Evolutionary conservation across 2,329 filamentous ascomycete species (phyloP), one percentile per base, ranked within the genome.

Genomic region (Aureobasidium musti): DNA sequence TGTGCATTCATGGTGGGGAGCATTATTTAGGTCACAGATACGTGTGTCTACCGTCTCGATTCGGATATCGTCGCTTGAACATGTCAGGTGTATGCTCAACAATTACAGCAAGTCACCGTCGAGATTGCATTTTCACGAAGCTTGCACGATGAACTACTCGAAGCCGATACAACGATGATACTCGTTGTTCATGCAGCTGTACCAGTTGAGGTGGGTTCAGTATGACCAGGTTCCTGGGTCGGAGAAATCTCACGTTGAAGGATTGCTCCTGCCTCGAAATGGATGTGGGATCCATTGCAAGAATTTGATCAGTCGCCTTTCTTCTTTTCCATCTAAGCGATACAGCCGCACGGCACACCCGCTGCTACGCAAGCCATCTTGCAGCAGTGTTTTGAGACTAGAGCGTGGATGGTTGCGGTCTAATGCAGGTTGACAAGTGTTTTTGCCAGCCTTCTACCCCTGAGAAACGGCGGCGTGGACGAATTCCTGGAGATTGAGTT

Each of bases 401-500:
- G 50, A 33, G n/a, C 50, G 37, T 33, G 28, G 23, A 41, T 23
- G 17, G 39, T 33, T 19, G 35, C 47, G 26, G 41, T 49, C 57
- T 61, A 63, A 63, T 63, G 59, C 59, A 52, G 23, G 30, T 37
- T 52, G 59, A 63, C 59, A 63, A 47, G 59, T 63, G 47, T 26
- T 63, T 63, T 52, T 14, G 57, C 47, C 41, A 50, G 57, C 57
- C 57, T 50, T 30, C 43, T 26, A 35, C 61, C 61, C 61, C 61
- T 64, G 49, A 54, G 37, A 64, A 64, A 64, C 61, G 61, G 61
- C 49, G 61, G 39, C 61, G 61, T 37, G 19, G 10, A 49, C 49
- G 10, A 54, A 26, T 14, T 43, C 11, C 49, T 53, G 28, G 59
- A 52, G 47, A 63, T 50, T 63, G 30, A 21, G 19, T 39, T 30